These are phyloP conservation scores for Cyberlindnera veronae DNA, from an alignment of 805 yeast species.

Conservation along the genomic window DNA sequence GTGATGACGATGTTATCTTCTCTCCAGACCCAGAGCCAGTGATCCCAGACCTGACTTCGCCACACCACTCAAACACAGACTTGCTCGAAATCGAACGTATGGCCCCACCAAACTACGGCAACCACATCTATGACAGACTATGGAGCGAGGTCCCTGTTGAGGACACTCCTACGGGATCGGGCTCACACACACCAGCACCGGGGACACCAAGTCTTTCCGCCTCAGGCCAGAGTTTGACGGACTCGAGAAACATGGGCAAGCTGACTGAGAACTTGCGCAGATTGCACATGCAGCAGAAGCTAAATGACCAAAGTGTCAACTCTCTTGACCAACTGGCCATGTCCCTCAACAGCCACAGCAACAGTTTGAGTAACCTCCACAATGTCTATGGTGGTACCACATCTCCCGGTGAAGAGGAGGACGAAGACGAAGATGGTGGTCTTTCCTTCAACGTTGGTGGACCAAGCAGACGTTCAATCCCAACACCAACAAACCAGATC, in stretches of 20 bases:
- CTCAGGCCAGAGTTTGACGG: conserved; percentile 22
- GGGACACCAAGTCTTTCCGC: conserved; percentile 21
- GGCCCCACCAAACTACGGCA: conserved; percentile 86
- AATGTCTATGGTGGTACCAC: conserved; percentile 1
- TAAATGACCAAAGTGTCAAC: conserved; percentile 34
- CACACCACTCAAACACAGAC: conserved; percentile 17
- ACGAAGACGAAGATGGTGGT: conserved; percentile 24
- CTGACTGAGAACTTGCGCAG: conserved; percentile 51
- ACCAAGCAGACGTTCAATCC: conserved; percentile 4
- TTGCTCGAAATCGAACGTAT: conserved; percentile 41
- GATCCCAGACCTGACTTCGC: conserved; percentile 6
- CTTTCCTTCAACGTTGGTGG: conserved; percentile 15
- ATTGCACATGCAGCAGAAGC: conserved; percentile 48
- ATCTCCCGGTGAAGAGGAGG: conserved; percentile 20
- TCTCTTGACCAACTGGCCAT: conserved; percentile 24
- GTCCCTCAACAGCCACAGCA: conserved; percentile 1
- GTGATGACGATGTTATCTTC: conserved; percentile 40
- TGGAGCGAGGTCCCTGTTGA: conserved; percentile 55
- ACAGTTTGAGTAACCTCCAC: too few species aligned
- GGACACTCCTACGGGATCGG: conserved; percentile 32
- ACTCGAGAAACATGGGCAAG: conserved; percentile 29
- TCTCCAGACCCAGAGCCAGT: conserved; percentile 34
- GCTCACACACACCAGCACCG: conserved; percentile 30
- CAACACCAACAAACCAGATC: conserved; percentile 26
- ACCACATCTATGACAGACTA: conserved; percentile 74